phyloP scores from a whole-genome alignment of 2,329 filamentous ascomycete species.

The Nothophaeocryptopus gaeumannii region DNA sequence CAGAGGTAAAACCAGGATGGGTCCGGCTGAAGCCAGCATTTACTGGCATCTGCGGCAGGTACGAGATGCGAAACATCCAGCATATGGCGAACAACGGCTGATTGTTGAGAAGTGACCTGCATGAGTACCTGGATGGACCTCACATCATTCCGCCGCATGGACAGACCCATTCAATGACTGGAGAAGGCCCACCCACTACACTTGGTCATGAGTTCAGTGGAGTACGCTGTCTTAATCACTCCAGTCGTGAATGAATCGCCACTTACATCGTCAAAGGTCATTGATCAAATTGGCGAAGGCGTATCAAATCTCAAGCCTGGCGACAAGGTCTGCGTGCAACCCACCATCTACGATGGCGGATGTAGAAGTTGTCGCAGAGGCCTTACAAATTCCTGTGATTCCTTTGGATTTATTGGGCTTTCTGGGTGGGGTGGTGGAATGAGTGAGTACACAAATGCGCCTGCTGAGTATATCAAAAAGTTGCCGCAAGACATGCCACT shows the following conservation, averaged over 20 bases:
- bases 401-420: slow-evolving; percentile 9
- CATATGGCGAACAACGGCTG: too few species aligned
- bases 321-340: slow-evolving; percentile 19
- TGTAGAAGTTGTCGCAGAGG: slow-evolving; percentile 14
- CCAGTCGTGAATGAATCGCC: too few species aligned
- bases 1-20: slow-evolving; percentile 13
- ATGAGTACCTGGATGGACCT: slow-evolving; percentile 27
- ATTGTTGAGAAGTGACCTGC: slow-evolving; percentile 16
- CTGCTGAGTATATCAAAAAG: slow-evolving; percentile 11
- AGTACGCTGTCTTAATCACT: neutral
- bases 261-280: neutral
- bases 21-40: slow-evolving; percentile 20
- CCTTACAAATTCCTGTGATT: slow-evolving; percentile 7
- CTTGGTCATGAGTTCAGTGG: slow-evolving; percentile 22
- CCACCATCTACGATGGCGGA: slow-evolving; percentile 13
- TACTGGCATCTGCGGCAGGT: slow-evolving; percentile 23
- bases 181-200: slow-evolving; percentile 15
- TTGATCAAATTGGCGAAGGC: slow-evolving; percentile 24
- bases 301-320: slow-evolving; percentile 8
- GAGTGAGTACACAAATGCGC: slow-evolving; percentile 29
- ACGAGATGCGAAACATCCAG: too few species aligned
- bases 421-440: slow-evolving; percentile 30
- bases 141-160: slow-evolving; percentile 17
- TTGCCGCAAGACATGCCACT: slow-evolving; percentile 8
- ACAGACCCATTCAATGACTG: slow-evolving; percentile 15